A percentile compares a stretch with the other conserved stretches of the same genome.
Evolutionary conservation across 2,329 filamentous ascomycete species (phyloP).

Genomic region (Paecilomyces fulvus): DNA sequence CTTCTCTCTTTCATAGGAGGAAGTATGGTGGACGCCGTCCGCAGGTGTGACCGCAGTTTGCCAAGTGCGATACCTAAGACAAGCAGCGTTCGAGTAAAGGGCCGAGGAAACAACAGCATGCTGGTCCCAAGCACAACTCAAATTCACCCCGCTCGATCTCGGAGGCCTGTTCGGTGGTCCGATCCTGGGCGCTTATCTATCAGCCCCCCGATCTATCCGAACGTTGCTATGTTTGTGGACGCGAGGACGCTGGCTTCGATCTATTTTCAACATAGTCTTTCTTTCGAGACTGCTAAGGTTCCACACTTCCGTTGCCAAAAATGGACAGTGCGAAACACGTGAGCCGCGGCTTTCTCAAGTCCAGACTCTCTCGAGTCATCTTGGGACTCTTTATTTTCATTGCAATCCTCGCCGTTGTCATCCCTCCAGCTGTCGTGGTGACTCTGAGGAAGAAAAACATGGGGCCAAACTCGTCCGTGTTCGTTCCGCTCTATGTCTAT

Average conservation of each 20-base stretch:
- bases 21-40: not conserved
- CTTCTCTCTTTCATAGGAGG: not conserved
- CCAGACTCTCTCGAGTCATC: slow-evolving; percentile 20
- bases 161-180: not conserved
- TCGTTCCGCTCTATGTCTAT: slow-evolving; percentile 44
- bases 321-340: slow-evolving; percentile 24
- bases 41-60: not conserved
- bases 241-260: not conserved
- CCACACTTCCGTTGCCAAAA: slow-evolving; percentile 8
- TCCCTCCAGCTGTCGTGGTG: slow-evolving; percentile 25
- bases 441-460: slow-evolving; percentile 26
- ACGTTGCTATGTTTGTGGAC: not conserved
- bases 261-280: not conserved
- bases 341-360: slow-evolving; percentile 19
- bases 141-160: slow-evolving; percentile 11
- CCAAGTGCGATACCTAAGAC: not conserved
- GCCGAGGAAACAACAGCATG: not conserved
- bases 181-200: not conserved
- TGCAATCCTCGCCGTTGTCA: slow-evolving; percentile 22
- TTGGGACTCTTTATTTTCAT: slow-evolving; percentile 18
- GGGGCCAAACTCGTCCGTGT: slow-evolving; percentile 32
- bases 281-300: slow-evolving; percentile 1
- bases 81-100: not conserved
- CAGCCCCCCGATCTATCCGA: not conserved
- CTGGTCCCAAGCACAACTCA: not conserved